Conservation (phyloP, 768 basidiomycete genomes). For the Panaeolus cyanescens region DNA sequence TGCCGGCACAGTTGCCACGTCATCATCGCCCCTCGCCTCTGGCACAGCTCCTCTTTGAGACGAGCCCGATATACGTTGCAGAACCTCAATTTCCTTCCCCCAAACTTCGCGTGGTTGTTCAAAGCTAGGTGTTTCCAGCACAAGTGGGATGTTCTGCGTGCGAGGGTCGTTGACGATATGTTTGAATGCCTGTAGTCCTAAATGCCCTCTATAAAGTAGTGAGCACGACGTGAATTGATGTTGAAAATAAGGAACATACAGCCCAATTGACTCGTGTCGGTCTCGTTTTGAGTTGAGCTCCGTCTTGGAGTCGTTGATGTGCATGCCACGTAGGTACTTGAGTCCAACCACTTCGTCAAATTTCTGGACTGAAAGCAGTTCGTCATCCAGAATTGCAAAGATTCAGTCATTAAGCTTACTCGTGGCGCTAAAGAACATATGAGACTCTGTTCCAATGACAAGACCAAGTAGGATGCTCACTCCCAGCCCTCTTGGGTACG, state of each 20-base stretch:
- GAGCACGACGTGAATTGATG: neutral
- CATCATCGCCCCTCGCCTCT: too few species aligned
- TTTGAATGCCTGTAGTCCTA: slow-evolving; percentile 64
- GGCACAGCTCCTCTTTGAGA: too few species aligned
- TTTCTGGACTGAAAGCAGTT: slow-evolving; percentile 44
- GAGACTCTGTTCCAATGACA: neutral
- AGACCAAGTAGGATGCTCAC: slow-evolving; percentile 40
- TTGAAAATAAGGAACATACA: slow-evolving; percentile 43
- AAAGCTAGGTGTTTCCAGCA: slow-evolving; percentile 80
- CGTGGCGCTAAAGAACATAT: slow-evolving; percentile 19
- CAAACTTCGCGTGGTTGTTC: slow-evolving; percentile 65
- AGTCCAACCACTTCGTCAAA: slow-evolving; percentile 75
- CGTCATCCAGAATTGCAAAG: neutral
- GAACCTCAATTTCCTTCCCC: slow-evolving; percentile 69
- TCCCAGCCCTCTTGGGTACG: slow-evolving; percentile 72
- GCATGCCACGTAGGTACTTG: slow-evolving; percentile 78
- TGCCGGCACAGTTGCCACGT: slow-evolving; percentile 1
- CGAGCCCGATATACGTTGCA: slow-evolving; percentile 47
- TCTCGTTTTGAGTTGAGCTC: slow-evolving; percentile 67
- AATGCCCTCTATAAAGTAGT: slow-evolving; percentile 52
- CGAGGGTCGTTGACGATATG: slow-evolving; percentile 71
- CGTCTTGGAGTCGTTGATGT: slow-evolving; percentile 83
- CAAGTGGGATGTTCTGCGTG: slow-evolving; percentile 69
- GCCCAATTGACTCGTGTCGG: slow-evolving; percentile 82
- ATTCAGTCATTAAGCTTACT: slow-evolving; percentile 13